Evolutionary conservation across 768 basidiomycete genomes (phyloP).

Genomic region (Boletus coccyginus): DNA sequence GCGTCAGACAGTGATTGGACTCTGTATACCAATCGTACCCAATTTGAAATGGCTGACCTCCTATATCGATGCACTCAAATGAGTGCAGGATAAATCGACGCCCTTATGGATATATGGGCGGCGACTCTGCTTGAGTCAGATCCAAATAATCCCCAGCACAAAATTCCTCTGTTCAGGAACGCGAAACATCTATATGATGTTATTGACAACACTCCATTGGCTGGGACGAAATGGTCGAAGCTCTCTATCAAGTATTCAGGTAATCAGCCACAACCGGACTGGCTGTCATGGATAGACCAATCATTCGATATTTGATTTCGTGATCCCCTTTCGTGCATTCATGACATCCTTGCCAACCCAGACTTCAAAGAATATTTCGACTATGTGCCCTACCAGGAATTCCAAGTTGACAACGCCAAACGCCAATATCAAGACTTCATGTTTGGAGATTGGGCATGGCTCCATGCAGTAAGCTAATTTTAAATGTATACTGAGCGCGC

Average conservation of each 20-base stretch:
- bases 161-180: not conserved
- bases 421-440: conserved; percentile 7
- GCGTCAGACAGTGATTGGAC: conserved; percentile 13
- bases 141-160: not conserved
- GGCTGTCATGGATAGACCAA: too few species aligned
- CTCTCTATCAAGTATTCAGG: too few species aligned
- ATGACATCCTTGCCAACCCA: too few species aligned
- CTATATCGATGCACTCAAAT: conserved; percentile 20
- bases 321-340: too few species aligned
- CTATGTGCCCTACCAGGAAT: too few species aligned
- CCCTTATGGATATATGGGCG: conserved; percentile 21
- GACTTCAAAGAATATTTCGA: too few species aligned
- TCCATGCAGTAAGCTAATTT: not conserved
- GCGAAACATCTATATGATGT: not conserved
- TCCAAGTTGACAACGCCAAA: not conserved
- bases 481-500: not conserved
- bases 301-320: too few species aligned
- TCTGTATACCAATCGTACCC: not conserved
- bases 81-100: conserved; percentile 18
- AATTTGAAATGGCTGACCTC: conserved; percentile 9
- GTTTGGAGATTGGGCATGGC: conserved; percentile 15
- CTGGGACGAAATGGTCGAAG: too few species aligned
- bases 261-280: too few species aligned
- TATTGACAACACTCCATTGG: too few species aligned
- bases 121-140: not conserved